Conservation (phyloP, 2,329 filamentous ascomycete genomes). For the Exophiala sp. region DNA sequence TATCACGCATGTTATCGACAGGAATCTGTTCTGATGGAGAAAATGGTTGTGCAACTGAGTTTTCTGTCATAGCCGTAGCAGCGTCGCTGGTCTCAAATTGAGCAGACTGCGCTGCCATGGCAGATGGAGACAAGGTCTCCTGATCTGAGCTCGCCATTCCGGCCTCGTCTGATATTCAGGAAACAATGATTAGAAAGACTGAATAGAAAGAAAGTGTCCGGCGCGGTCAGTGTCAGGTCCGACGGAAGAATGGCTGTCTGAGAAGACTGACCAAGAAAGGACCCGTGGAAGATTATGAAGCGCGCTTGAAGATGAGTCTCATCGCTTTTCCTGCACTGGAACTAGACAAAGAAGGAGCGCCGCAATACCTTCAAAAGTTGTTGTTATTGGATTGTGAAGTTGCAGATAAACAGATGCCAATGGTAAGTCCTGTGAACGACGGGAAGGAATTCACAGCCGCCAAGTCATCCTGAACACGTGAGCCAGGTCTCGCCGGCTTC, state of each 20-base stretch:
- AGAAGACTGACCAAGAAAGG: not conserved
- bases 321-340: too few relatives aligned
- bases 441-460: too few relatives aligned
- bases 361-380: not conserved
- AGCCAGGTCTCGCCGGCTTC: too few relatives aligned
- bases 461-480: too few relatives aligned
- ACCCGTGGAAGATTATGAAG: not conserved
- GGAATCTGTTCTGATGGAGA: conserved; percentile 14
- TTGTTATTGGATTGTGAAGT: not conserved
- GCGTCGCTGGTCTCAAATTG: conserved; percentile 4
- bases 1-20: conserved; percentile 18
- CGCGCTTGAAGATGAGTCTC: not conserved
- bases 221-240: conserved; percentile 2
- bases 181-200: not conserved
- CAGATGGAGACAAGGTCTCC: conserved; percentile 9
- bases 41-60: conserved; percentile 4
- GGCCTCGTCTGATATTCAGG: not conserved
- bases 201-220: not conserved
- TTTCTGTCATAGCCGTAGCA: not conserved
- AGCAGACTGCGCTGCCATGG: conserved; percentile 6
- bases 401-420: not conserved
- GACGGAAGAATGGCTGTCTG: not conserved
- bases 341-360: too few relatives aligned
- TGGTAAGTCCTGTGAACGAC: not conserved
- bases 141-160: conserved; percentile 13